Evolutionary conservation across 352 stramenopile species (phyloP), one percentile per base, ranked within the genome.

Genomic region (Elongisporangium anandrum): DNA sequence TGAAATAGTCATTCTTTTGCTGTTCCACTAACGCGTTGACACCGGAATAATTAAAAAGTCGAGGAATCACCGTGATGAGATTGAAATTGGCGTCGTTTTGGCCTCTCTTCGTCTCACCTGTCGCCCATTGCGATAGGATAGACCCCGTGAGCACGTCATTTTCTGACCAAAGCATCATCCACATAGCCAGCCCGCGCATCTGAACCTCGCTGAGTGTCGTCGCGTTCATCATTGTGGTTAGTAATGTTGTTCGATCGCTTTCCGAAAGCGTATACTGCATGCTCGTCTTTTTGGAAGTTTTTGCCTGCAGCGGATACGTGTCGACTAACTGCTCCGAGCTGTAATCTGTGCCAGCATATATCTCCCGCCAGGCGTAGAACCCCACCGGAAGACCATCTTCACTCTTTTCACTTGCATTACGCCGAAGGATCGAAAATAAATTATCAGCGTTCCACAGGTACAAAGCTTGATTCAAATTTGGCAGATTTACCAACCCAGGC

Each of bases 331-430:
- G 54, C 47, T 87, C 78, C 0, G 76, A 86, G 23, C 77, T 84
- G 9, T 64, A 82, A 49, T 90, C 78, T 0, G 64, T 21, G 7
- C 78, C 80, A 21, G 85, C 66, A 38, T 86, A 85, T 15, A 90
- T 66, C 29, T 85, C 76, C 63, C 73, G 65, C 80, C 80, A 90
- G 0, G 78, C 80, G 17, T 57, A 56, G 48, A 88, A 90, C 1
- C 78, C 80, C 9, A 69, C 67, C 0, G 76, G 78, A 8, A 90
- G 59, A 17, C 64, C 66, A n/a, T 64, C 54, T 1, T 4, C 17
- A 16, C 29, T 60, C 19, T 56, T 56, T n/a, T 67, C 61, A 16
- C 24, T 34, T 6, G 19, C 49, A 15, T 19, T 52, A 3, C 22
- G 70, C 24, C 58, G 62, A 17, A 79, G 50, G 24, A 90, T 72